These are phyloP conservation scores for Dacryopinax spathularia DNA, from an alignment of 768 basidiomycete species.

Conservation along the genomic window DNA sequence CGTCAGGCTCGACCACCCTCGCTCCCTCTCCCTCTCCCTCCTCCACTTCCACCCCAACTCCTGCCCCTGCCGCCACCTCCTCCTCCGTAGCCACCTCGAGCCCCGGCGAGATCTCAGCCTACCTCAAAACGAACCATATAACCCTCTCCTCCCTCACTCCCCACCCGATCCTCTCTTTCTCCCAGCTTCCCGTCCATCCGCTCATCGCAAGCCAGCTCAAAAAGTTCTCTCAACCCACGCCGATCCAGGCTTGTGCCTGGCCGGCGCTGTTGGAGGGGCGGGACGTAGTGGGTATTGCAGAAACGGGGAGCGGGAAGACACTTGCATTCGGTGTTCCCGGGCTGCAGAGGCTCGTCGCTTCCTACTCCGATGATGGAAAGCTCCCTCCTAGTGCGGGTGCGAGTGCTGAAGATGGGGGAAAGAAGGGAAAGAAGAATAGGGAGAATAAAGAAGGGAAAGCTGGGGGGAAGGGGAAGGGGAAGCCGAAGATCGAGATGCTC, in stretches of 20 bases:
- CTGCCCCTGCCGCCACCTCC: conserved; percentile 14
- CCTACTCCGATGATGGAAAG: too few species aligned
- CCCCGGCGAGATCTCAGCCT: conserved; percentile 40
- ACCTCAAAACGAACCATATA: conserved; percentile 57
- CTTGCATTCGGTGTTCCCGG: conserved; percentile 92
- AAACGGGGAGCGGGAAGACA: conserved; percentile 96
- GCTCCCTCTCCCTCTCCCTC: conserved; percentile 7
- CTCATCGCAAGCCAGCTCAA: conserved; percentile 49
- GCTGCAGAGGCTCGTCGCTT: conserved; percentile 44
- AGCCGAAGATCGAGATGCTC: conserved; percentile 32
- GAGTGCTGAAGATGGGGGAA: too few species aligned
- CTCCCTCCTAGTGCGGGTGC: too few species aligned
- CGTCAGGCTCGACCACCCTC: conserved; percentile 2
- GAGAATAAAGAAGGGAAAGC: too few species aligned
- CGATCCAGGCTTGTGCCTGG: conserved; percentile 93
- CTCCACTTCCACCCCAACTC: conserved; percentile 11
- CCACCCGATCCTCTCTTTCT: conserved; percentile 59
- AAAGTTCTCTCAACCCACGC: conserved; percentile 75
- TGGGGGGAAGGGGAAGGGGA: conserved; percentile 6
- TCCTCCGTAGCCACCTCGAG: conserved; percentile 21
- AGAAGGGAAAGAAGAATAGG: conserved; percentile 18
- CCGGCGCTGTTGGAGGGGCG: conserved; percentile 64
- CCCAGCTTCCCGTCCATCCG: conserved; percentile 51
- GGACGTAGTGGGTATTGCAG: conserved; percentile 93
- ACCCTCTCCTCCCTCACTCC: conserved; percentile 43